Evolutionary conservation across 106 monocot species (phyloP), one percentile per base, ranked within the genome.

Genomic region (Phalaenopsis aphrodite): DNA sequence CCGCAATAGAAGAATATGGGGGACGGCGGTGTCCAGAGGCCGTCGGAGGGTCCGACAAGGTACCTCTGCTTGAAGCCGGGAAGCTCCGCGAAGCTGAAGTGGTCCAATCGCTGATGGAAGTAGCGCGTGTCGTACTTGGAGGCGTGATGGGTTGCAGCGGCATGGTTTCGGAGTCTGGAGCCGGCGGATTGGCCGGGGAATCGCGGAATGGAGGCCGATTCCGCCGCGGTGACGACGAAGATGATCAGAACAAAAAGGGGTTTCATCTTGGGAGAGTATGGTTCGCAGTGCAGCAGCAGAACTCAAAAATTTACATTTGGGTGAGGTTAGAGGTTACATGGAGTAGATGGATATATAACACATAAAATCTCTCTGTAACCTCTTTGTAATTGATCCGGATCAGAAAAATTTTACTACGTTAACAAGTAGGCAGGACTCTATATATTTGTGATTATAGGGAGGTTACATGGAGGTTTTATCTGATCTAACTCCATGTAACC

Each of bases 1-100:
- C 96, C 91, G 80, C 93, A 96, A 87, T 96, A 93, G 93, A 96
- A 96, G 90, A 93, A 96, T 76, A 93, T 93, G 30, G 96, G 93
- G 30, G 79, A 81, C 9, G 48, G 82, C 17, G 46, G 75, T 46
- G 79, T 39, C 93, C 82, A 85, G 3, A 37, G 38, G 4, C 38
- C 55, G 45, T n/a, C 87, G 48, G 68, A 55, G 8, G 46, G 38
- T 10, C 87, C 87, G 48, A 96, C 39, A 18, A 92, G 88, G 78
- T 93, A 96, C n/a, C 93, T 74, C 83, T 96, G 93, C 38, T 83
- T 75, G 86, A 92, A 91, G 12, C 47, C 14, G 43, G 83, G 88
- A 41, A 75, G 76, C 11, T 85, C 79, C 49, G 85, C 79, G 84
- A 96, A 96, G 85, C 88, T 91, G 86, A 96, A 96, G 86, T 96